phyloP scores from a whole-genome alignment of 352 stramenopile genomes.

The Aphanomyces euteiches region DNA sequence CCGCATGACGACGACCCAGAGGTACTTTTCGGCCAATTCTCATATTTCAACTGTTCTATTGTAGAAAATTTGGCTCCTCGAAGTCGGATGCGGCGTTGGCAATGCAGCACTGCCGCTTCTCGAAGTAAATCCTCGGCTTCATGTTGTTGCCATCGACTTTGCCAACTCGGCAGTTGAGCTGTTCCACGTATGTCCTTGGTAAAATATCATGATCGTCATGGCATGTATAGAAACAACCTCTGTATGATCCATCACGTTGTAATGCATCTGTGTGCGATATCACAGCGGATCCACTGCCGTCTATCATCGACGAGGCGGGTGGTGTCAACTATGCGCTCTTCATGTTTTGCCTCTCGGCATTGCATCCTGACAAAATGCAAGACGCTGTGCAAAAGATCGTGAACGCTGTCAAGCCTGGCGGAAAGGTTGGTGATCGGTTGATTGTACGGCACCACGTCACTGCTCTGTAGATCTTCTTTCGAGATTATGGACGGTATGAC shows the following conservation, averaged over 20 bases:
- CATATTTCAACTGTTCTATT: neutral
- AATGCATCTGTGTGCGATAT: constrained; percentile 78
- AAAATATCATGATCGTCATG: neutral
- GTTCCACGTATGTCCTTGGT: constrained; percentile 65
- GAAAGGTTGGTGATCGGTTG: constrained; percentile 43
- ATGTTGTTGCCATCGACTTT: constrained; percentile 92
- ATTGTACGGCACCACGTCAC: neutral
- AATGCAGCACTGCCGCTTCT: constrained; percentile 93
- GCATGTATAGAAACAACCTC: constrained; percentile 55
- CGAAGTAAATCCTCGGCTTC: constrained; percentile 83
- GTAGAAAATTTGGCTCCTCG: constrained; percentile 72
- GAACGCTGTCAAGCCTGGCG: constrained; percentile 64
- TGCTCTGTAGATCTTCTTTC: constrained; percentile 61
- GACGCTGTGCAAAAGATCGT: constrained; percentile 84
- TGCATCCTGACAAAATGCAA: constrained; percentile 86
- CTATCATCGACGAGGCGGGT: constrained; percentile 47
- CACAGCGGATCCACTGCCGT: constrained; percentile 67
- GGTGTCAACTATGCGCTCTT: constrained; percentile 81
- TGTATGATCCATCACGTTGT: constrained; percentile 73
- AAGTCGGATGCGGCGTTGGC: constrained; percentile 94
- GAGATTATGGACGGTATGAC: constrained; percentile 95
- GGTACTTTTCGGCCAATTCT: neutral
- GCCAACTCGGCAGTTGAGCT: constrained; percentile 87
- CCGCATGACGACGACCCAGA: constrained; percentile 40
- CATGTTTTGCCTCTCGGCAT: constrained; percentile 88